Evolutionary conservation across 768 basidiomycete species (phyloP), one percentile per base, ranked within the genome.

Genomic region (Wakefieldia striispora): DNA sequence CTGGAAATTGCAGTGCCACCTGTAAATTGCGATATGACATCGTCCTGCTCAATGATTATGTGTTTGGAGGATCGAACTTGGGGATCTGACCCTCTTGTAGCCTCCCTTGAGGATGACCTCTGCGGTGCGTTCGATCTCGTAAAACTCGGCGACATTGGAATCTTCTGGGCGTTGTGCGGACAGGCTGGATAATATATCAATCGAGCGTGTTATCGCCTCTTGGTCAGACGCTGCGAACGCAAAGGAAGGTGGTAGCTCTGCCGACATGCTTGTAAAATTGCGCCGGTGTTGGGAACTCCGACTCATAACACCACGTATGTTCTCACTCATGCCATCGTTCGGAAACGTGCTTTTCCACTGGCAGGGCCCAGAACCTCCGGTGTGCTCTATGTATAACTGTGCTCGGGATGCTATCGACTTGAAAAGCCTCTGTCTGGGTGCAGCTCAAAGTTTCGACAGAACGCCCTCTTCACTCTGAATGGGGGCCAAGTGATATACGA

Each of bases 1-100:
- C 97, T 0, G 97, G 95, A 58, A 98, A 97, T 68, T 98, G 97
- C 11, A 99, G 77, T 0, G 91, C 91, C 43, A 94, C 80, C 87
- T 93, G 59, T 21, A 31, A 13, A 24, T 33, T 5, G 33, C 4
- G 14, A 14, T 7, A 33, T 33, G 14, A 14, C 4, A 33, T 33
- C 29, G 29, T 19, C 20, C 43, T 24, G 13, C 29, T 57, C 40
- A 54, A 16, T 45, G 21, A 20, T 13, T 23, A 6, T 23, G 23
- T 12, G 11, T 36, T 4, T 2, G 34, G 8, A 12, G 19, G n/a
- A 21, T 16, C 12, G 34, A 24, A 29, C 6, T 2, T 16, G 13
- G 26, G 36, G 46, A 26, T 39, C 82, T 49, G 52, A 92, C 91
- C 59, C 88, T 76, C 67, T 84, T 85, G 70, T 82, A 92, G 51